Conservation (phyloP, 1,284 basidiomycete species). For the Inonotus obliquus region DNA sequence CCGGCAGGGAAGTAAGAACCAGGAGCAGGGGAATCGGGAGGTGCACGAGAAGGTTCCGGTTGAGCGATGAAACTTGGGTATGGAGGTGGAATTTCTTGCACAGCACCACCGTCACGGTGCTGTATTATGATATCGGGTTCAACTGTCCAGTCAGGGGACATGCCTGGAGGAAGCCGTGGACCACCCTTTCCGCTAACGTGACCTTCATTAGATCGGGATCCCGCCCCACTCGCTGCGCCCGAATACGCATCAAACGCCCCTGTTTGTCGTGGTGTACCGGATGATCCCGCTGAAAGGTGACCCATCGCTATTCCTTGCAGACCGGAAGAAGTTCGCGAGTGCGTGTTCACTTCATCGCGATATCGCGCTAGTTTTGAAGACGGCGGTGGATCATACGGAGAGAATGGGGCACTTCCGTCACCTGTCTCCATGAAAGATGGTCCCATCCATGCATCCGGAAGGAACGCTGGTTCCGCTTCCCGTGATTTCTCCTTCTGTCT, state of each 20-base stretch:
- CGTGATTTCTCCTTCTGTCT: background rate
- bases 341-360: constrained; percentile 7
- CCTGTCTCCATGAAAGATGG: constrained; percentile 2
- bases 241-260: constrained; percentile 3
- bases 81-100: constrained; percentile 31
- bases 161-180: constrained; percentile 1
- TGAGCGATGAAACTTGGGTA: constrained; percentile 27
- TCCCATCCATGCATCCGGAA: constrained; percentile 17
- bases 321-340: background rate
- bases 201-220: background rate
- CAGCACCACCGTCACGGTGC: constrained; percentile 30
- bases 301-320: background rate
- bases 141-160: constrained; percentile 7
- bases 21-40: background rate
- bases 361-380: constrained; percentile 11
- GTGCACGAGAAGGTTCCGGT: constrained; percentile 8
- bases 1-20: background rate
- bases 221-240: background rate
- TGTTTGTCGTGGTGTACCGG: background rate
- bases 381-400: constrained; percentile 6
- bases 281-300: background rate
- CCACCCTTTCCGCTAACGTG: background rate
- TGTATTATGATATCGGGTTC: constrained; percentile 31
- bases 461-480: constrained; percentile 12
- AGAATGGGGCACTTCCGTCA: background rate